Percentiles rank a stretch among this genome's conserved stretches.
Evolutionary conservation across 106 monocot species (phyloP).

Genomic region (Gastrodia elata): DNA sequence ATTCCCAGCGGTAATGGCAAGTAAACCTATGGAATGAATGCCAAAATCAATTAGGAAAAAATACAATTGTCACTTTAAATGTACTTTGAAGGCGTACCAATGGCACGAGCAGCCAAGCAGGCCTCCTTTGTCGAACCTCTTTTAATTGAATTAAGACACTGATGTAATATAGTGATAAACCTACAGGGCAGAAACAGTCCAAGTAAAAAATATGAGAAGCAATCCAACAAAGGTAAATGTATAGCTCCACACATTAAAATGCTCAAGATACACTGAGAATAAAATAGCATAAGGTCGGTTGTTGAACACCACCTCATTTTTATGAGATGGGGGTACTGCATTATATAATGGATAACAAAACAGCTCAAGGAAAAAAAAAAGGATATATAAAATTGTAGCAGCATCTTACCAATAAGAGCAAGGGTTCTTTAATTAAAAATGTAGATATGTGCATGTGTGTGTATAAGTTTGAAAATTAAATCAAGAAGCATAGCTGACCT

Average conservation of each 20-base stretch:
- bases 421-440: too few species aligned
- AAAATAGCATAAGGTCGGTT: too few species aligned
- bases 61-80: background rate
- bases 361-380: too few species aligned
- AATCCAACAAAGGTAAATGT: background rate
- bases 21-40: constrained; percentile 38
- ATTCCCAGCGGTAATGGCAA: constrained; percentile 65
- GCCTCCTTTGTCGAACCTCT: constrained; percentile 72
- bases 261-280: constrained; percentile 2
- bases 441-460: too few species aligned
- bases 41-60: background rate
- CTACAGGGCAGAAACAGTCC: constrained; percentile 20
- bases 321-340: too few species aligned
- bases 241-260: background rate
- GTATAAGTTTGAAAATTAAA: too few species aligned
- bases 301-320: too few species aligned
- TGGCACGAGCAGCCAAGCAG: constrained; percentile 75
- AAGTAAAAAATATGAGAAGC: constrained; percentile 3
- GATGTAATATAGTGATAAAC: constrained; percentile 54
- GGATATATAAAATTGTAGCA: too few species aligned
- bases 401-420: too few species aligned
- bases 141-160: constrained; percentile 65
- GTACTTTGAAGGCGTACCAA: constrained; percentile 31
- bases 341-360: too few species aligned
- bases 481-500: too few species aligned